Percentiles rank a stretch among this genome's conserved stretches.
These are phyloP conservation scores for Suhomyces anneliseae DNA, from an alignment of 1,139 yeast species.

Conservation along the genomic window DNA sequence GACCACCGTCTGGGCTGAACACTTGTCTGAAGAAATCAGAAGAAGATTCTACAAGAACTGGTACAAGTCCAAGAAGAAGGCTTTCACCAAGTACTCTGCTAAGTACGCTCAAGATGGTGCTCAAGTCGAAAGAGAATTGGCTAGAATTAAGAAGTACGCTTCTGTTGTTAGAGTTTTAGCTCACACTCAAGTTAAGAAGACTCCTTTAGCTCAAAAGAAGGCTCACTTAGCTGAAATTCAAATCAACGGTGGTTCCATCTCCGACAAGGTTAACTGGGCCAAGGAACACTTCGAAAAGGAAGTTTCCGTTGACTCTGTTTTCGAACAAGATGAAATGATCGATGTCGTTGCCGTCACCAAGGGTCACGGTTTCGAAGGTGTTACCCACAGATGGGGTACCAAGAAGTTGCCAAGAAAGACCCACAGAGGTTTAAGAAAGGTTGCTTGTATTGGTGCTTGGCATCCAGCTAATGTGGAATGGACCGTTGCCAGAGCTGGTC, in stretches of 20 bases:
- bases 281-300: slow-evolving; percentile 99
- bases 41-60: slow-evolving; percentile 99
- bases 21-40: slow-evolving; percentile 97
- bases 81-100: slow-evolving; percentile 99
- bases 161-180: slow-evolving; percentile 98
- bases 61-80: slow-evolving; percentile 99
- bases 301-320: slow-evolving; percentile 90
- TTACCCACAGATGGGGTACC: slow-evolving; percentile 99
- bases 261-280: slow-evolving; percentile 99
- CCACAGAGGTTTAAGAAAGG: slow-evolving; percentile 99
- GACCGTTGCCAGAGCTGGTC: slow-evolving; percentile 99
- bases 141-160: slow-evolving; percentile 98
- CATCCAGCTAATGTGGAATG: slow-evolving; percentile 99
- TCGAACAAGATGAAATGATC: slow-evolving; percentile 98
- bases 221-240: slow-evolving; percentile 99
- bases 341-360: slow-evolving; percentile 99
- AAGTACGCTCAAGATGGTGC: slow-evolving; percentile 93
- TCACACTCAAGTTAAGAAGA: slow-evolving; percentile 99
- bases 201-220: slow-evolving; percentile 99
- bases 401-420: slow-evolving; percentile 99
- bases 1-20: slow-evolving; percentile 99
- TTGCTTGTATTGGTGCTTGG: slow-evolving; percentile 99
- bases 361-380: slow-evolving; percentile 99
- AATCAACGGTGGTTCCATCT: slow-evolving; percentile 97
- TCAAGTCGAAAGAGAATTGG: slow-evolving; percentile 92